Evolutionary conservation across 23 red algal genomes (phyloP).

Genomic region (Gracilariopsis chorda): DNA sequence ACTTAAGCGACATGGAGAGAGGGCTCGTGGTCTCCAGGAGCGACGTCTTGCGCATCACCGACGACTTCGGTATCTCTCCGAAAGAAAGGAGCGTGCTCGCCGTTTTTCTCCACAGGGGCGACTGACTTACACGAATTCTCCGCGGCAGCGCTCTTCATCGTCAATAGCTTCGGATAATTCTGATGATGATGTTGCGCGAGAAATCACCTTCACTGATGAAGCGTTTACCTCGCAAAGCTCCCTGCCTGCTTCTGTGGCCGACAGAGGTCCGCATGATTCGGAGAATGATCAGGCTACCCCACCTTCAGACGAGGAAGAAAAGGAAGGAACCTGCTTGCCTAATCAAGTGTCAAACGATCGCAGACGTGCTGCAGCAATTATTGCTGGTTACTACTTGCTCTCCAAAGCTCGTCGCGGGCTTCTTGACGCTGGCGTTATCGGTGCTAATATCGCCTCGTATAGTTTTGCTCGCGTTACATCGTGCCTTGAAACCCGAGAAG

Average conservation of each 20-base stretch:
- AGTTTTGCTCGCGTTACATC: conserved; percentile 15
- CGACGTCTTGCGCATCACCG: conserved; percentile 15
- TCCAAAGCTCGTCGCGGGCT: conserved; percentile 33
- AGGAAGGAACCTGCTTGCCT: neutral
- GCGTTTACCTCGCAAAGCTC: neutral
- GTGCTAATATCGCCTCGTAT: neutral
- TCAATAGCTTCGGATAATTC: neutral
- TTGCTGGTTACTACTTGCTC: conserved; percentile 49
- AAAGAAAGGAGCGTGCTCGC: conserved; percentile 28
- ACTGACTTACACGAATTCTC: neutral
- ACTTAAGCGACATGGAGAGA: conserved; percentile 11
- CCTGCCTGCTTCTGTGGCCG: neutral
- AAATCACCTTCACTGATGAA: neutral
- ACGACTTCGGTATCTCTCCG: neutral
- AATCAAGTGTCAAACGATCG: neutral
- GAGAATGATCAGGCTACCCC: neutral
- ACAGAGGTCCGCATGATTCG: neutral
- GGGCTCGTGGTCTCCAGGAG: neutral
- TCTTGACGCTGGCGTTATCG: conserved; percentile 22
- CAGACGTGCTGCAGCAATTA: conserved; percentile 9
- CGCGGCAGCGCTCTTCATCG: neutral
- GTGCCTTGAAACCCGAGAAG: conserved; percentile 21
- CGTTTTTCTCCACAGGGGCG: conserved; percentile 33
- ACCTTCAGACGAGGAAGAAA: neutral
- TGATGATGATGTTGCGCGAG: neutral